Evolutionary conservation across 352 stramenopile genomes (phyloP), one percentile per base, ranked within the genome.

Genomic region (Phytophthora aleatoria): DNA sequence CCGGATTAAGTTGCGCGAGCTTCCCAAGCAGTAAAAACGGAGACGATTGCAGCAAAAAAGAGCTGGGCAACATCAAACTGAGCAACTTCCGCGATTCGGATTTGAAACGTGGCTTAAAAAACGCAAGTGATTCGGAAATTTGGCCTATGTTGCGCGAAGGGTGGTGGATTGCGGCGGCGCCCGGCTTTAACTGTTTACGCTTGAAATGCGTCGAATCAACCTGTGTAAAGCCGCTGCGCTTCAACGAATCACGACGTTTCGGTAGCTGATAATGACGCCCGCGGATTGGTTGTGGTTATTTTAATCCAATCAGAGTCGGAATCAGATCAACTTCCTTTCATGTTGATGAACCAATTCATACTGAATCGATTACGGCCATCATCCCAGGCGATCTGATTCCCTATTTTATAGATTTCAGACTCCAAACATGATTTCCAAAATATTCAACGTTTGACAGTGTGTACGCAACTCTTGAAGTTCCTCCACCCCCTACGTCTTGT

Each of bases 151-250:
- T 62, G 55, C 55, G 27, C 50, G 30, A 58, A 48, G 12, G 31
- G 26, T 15, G 35, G 35, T 16, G 36, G 60, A 69, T 69, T 69
- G 61, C 61, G 61, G 53, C 45, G 6, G 11, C 8, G 20, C 45
- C 53, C 8, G 53, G 20, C 54, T 69, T 30, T 64, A 41, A 36
- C 30, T 12, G 54, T 44, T 69, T 69, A 69, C 61, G 61, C 54
- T 64, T 57, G 38, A 57, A 57, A 55, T 33, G 33, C 38, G 39
- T 33, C 61, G 48, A 69, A 69, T 63, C 43, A 68, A 66, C 50
- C 28, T 13, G 50, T 24, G 50, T 36, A 67, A 10, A 59, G 13
- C 1, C 50, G 5, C 26, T 33, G 27, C 57, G 44, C 44, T 50
- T 56, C 44, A 50, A 56, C 24, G 26, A 56, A 50, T 30, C 15